phyloP scores from a whole-genome alignment of 2,329 filamentous ascomycete species.

The Amylocarpus encephaloides region DNA sequence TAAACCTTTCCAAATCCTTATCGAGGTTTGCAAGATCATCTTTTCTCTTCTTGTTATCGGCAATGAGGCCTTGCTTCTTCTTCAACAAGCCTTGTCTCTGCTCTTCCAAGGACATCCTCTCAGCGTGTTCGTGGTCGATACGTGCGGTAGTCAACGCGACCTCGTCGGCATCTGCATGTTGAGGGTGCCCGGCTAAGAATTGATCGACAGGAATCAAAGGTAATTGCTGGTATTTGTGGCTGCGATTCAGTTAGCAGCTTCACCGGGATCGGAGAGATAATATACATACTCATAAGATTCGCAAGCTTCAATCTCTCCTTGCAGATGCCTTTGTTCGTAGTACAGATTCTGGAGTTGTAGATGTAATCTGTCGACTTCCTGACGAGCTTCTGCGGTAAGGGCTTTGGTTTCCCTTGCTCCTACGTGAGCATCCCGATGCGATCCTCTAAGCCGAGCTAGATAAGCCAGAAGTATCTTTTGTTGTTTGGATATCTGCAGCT shows the following conservation, averaged over 20 bases:
- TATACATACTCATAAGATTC: slow-evolving; percentile 85
- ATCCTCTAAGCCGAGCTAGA: slow-evolving; percentile 70
- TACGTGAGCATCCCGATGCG: slow-evolving; percentile 77
- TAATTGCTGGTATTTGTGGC: slow-evolving; percentile 81
- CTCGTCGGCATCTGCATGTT: slow-evolving; percentile 65
- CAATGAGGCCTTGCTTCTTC: slow-evolving; percentile 62
- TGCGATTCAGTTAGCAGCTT: slow-evolving; percentile 33
- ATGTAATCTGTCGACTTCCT: slow-evolving; percentile 87
- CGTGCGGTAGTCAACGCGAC: slow-evolving; percentile 81
- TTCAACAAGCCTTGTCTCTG: slow-evolving; percentile 71
- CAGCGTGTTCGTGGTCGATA: slow-evolving; percentile 83
- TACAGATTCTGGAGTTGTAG: slow-evolving; percentile 92
- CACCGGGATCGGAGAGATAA: background rate
- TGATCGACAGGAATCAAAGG: slow-evolving; percentile 79
- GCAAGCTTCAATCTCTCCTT: slow-evolving; percentile 84
- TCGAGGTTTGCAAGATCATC: slow-evolving; percentile 89
- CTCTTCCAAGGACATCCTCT: slow-evolving; percentile 79
- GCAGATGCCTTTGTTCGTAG: slow-evolving; percentile 88
- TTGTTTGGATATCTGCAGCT: slow-evolving; percentile 60
- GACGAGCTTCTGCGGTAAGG: slow-evolving; percentile 76
- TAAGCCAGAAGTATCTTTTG: slow-evolving; percentile 77
- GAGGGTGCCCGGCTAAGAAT: slow-evolving; percentile 70
- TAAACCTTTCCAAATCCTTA: slow-evolving; percentile 87
- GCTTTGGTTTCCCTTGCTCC: slow-evolving; percentile 80
- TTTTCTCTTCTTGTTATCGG: slow-evolving; percentile 85